phyloP scores from a whole-genome alignment of 345 rosid species.

The Eucalyptus rudis region DNA sequence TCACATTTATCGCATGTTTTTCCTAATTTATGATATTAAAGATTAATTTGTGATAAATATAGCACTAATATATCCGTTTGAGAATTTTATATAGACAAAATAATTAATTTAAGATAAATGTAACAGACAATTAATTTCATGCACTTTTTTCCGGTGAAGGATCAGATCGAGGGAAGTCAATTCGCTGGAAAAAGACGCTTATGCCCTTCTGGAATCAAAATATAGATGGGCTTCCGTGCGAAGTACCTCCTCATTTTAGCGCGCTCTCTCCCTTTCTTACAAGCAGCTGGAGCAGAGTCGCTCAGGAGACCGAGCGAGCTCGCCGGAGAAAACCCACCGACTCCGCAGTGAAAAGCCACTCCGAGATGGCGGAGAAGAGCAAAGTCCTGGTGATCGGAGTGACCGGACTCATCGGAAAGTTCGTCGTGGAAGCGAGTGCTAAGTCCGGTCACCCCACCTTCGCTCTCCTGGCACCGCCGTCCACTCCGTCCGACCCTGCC shows the following conservation, averaged over 20 bases:
- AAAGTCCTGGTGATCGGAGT: background rate
- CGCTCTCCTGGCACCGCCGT: background rate
- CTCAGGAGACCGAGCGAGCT: background rate
- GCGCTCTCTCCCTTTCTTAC: background rate
- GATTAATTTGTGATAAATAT: too few species aligned
- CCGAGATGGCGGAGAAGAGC: background rate
- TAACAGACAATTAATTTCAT: background rate
- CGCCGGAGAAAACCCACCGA: background rate
- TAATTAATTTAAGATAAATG: too few species aligned
- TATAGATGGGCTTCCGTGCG: background rate
- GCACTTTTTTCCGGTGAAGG: background rate
- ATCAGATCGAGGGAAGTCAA: background rate
- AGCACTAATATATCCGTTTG: background rate
- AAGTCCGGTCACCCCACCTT: conserved; percentile 1
- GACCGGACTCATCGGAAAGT: conserved; percentile 4
- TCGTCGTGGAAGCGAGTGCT: background rate
- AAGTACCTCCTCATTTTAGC: background rate
- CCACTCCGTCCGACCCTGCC: background rate
- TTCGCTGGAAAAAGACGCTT: background rate
- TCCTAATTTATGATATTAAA: too few species aligned
- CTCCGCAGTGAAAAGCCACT: background rate
- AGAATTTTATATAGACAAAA: too few species aligned
- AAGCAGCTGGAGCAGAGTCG: background rate
- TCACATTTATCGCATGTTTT: too few species aligned
- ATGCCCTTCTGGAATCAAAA: background rate